Evolutionary conservation across 2,329 filamentous ascomycete species (phyloP).

Genomic region (Samsoniella hepiali): DNA sequence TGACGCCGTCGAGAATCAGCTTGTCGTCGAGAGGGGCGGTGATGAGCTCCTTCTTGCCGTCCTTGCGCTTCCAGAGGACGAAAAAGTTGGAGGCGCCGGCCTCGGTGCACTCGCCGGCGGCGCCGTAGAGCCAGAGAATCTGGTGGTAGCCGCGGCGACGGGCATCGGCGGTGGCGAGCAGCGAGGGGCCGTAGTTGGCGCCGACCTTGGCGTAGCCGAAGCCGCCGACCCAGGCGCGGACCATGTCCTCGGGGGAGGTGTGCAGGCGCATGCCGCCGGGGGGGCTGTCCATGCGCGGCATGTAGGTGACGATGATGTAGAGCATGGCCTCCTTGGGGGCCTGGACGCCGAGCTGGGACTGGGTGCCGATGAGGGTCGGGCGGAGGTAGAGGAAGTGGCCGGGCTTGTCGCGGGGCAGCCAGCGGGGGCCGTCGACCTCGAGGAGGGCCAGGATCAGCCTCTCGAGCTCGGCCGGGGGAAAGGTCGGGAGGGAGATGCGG

Average conservation of each 20-base stretch:
- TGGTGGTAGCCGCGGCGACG: conserved; percentile 73
- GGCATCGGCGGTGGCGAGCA: conserved; percentile 76
- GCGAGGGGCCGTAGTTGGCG: conserved; percentile 85
- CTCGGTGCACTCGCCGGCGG: conserved; percentile 77
- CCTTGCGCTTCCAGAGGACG: conserved; percentile 63
- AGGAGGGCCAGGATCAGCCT: conserved; percentile 70
- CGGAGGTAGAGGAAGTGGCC: conserved; percentile 80
- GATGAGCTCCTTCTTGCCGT: conserved; percentile 61
- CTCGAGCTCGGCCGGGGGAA: conserved; percentile 68
- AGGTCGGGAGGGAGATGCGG: conserved; percentile 72
- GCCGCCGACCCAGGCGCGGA: conserved; percentile 89
- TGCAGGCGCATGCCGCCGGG: conserved; percentile 66
- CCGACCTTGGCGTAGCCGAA: conserved; percentile 91
- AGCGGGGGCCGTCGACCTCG: conserved; percentile 70
- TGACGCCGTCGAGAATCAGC: conserved; percentile 85
- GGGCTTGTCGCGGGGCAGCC: conserved; percentile 68
- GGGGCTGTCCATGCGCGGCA: conserved; percentile 54
- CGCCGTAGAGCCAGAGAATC: conserved; percentile 89
- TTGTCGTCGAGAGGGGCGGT: conserved; percentile 81
- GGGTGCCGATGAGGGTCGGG: conserved; percentile 82
- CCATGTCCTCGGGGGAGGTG: conserved; percentile 75
- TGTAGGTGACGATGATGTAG: conserved; percentile 71
- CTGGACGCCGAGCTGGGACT: conserved; percentile 75
- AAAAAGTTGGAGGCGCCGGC: conserved; percentile 94
- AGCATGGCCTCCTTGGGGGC: conserved; percentile 79